A percentile compares a stretch with the other conserved stretches of the same genome.
phyloP scores from a whole-genome alignment of 768 basidiomycete species.

The Chalciporus sphaerocephalus region DNA sequence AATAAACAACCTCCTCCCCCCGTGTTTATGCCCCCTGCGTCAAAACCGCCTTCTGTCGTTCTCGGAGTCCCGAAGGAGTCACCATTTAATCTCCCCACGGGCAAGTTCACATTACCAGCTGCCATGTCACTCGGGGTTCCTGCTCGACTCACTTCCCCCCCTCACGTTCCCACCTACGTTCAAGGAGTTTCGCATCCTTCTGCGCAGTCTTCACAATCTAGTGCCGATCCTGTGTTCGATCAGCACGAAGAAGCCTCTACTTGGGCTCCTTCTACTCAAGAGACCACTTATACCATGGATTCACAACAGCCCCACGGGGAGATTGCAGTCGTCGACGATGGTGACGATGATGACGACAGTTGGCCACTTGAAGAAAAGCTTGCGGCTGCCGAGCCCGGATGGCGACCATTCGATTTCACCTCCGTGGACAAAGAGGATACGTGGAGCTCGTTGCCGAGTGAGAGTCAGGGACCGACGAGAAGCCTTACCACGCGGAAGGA shows the following conservation, averaged over 20 bases:
- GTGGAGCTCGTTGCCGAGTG: conserved; percentile 67
- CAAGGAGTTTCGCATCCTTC: conserved; percentile 35
- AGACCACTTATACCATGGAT: conserved; percentile 46
- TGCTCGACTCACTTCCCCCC: conserved; percentile 30
- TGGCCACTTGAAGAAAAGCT: conserved; percentile 72
- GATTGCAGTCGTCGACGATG: conserved; percentile 33
- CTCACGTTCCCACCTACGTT: conserved; percentile 18
- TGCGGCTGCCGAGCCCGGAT: conserved; percentile 46
- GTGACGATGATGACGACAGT: conserved; percentile 61
- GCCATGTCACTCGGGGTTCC: conserved; percentile 45
- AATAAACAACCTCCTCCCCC: conserved; percentile 43
- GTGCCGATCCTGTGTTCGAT: conserved; percentile 50
- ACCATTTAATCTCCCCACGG: conserved; percentile 34
- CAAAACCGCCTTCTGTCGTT: conserved; percentile 11
- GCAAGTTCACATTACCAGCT: conserved; percentile 41
- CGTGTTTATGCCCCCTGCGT: conserved; percentile 24
- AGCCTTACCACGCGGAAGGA: conserved; percentile 15
- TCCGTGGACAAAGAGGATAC: conserved; percentile 64
- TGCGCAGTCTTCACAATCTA: conserved; percentile 53
- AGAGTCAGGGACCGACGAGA: conserved; percentile 42
- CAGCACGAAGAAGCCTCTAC: conserved; percentile 39
- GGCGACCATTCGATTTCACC: conserved; percentile 55
- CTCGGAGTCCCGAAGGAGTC: conserved; percentile 26
- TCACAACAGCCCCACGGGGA: conserved; percentile 31
- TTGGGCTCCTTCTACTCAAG: conserved; percentile 61